phyloP scores from a whole-genome alignment of 768 basidiomycete species.

The Leccinum truebloodii region DNA sequence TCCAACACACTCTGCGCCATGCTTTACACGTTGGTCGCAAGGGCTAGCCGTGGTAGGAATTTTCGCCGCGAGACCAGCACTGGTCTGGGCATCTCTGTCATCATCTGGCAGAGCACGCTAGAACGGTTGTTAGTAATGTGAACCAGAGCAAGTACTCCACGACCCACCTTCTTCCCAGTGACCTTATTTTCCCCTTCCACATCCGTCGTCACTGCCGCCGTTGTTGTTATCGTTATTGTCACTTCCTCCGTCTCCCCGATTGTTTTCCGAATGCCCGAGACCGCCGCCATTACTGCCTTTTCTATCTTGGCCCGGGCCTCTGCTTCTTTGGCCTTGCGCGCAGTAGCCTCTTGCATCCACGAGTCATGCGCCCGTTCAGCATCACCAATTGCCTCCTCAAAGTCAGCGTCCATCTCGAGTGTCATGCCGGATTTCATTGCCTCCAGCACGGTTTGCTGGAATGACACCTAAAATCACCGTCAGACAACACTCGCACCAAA shows the following conservation, averaged over 20 bases:
- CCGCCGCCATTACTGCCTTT: not conserved
- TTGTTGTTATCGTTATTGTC: no score
- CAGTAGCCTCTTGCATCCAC: not conserved
- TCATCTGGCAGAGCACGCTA: no score
- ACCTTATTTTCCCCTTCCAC: not conserved
- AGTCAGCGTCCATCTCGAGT: no score
- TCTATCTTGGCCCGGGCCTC: not conserved
- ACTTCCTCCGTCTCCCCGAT: no score
- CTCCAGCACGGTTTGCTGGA: not conserved
- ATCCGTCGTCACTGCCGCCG: not conserved
- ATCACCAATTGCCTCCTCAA: no score
- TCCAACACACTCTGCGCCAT: no score
- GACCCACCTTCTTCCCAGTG: not conserved
- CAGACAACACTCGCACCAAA: not conserved
- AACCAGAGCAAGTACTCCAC: not conserved
- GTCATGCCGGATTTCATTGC: no score
- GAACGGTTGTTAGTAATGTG: no score
- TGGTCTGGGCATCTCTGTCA: no score
- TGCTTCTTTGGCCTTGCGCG: no score
- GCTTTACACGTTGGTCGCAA: no score
- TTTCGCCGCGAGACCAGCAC: not conserved
- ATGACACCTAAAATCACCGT: not conserved
- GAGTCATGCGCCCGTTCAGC: not conserved
- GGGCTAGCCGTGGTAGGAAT: not conserved
- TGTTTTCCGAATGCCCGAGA: no score